A percentile compares a stretch with the other conserved stretches of the same genome.
Conservation (phyloP, 2,329 filamentous ascomycete genomes). For the Hymenoscyphus infarciens region DNA sequence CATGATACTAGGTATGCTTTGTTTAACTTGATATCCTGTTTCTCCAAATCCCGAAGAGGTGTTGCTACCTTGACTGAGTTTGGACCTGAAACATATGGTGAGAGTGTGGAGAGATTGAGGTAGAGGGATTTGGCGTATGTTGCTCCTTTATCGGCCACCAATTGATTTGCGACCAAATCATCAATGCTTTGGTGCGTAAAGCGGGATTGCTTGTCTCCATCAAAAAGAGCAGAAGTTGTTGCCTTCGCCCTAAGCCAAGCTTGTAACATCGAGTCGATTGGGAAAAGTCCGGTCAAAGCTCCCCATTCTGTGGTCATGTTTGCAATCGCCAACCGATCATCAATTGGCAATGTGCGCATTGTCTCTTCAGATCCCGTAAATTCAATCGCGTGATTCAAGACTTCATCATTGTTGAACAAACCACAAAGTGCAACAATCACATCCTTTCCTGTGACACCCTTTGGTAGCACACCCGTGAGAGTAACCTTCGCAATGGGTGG, state of each 20-base stretch:
- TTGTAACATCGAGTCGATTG: slow-evolving; percentile 69
- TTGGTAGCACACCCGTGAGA: slow-evolving; percentile 69
- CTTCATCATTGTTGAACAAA: slow-evolving; percentile 81
- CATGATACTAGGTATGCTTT: slow-evolving; percentile 87
- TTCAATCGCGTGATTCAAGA: slow-evolving; percentile 87
- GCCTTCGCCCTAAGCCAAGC: slow-evolving; percentile 76
- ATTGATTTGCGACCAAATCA: slow-evolving; percentile 61
- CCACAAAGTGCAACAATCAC: slow-evolving; percentile 87
- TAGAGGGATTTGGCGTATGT: slow-evolving; percentile 80
- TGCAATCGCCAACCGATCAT: slow-evolving; percentile 67
- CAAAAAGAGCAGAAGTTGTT: slow-evolving; percentile 62
- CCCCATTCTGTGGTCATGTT: slow-evolving; percentile 87
- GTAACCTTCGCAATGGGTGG: slow-evolving; percentile 80
- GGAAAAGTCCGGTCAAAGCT: slow-evolving; percentile 70
- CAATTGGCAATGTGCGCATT: slow-evolving; percentile 66
- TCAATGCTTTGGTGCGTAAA: slow-evolving; percentile 74
- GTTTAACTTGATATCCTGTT: slow-evolving; percentile 71
- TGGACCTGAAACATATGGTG: slow-evolving; percentile 80
- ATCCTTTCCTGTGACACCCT: slow-evolving; percentile 87
- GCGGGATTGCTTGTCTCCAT: slow-evolving; percentile 46
- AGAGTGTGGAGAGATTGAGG: slow-evolving; percentile 76
- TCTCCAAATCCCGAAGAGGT: slow-evolving; percentile 68
- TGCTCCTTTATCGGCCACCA: slow-evolving; percentile 71
- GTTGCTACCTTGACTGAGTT: slow-evolving; percentile 89
- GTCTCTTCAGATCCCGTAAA: slow-evolving; percentile 80